phyloP scores from a whole-genome alignment of 208 protist species.

The Porcisia deanei region DNA sequence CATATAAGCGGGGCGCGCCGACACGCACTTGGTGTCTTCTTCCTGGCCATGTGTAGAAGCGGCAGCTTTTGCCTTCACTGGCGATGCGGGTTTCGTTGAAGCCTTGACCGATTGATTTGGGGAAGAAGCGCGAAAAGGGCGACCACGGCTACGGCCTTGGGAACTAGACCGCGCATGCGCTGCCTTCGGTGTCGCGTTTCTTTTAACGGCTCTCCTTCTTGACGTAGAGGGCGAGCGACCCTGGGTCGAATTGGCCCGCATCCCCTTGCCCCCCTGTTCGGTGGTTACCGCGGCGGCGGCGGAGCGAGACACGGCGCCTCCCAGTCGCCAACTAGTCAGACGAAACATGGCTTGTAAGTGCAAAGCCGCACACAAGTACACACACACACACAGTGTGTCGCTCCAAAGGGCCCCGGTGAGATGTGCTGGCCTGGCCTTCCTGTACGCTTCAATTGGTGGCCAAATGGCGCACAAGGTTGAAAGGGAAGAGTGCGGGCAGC shows the following conservation, averaged over 20 bases:
- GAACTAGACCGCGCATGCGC: background rate
- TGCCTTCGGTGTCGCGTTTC: slow-evolving; percentile 5
- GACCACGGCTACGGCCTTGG: slow-evolving; percentile 3
- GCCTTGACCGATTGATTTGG: background rate
- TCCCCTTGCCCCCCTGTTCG: background rate
- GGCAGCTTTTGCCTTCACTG: background rate
- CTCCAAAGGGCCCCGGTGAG: background rate
- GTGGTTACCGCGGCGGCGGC: background rate
- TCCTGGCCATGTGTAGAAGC: background rate
- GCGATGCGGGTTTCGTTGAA: background rate
- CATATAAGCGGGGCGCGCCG: slow-evolving; percentile 57
- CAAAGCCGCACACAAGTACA: background rate
- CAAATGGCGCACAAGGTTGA: background rate
- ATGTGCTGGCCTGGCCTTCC: background rate
- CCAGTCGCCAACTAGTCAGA: background rate
- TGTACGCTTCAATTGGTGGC: background rate
- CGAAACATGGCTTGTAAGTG: background rate
- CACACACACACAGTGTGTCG: background rate
- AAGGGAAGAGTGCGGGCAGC: background rate
- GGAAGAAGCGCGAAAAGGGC: slow-evolving; percentile 2
- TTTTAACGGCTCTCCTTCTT: background rate
- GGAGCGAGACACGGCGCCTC: slow-evolving; percentile 4
- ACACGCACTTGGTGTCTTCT: background rate
- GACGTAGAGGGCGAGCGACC: slow-evolving; percentile 3
- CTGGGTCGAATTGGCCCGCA: background rate